Conservation (phyloP, 2,329 filamentous ascomycete genomes). For the Claviceps sp. region DNA sequence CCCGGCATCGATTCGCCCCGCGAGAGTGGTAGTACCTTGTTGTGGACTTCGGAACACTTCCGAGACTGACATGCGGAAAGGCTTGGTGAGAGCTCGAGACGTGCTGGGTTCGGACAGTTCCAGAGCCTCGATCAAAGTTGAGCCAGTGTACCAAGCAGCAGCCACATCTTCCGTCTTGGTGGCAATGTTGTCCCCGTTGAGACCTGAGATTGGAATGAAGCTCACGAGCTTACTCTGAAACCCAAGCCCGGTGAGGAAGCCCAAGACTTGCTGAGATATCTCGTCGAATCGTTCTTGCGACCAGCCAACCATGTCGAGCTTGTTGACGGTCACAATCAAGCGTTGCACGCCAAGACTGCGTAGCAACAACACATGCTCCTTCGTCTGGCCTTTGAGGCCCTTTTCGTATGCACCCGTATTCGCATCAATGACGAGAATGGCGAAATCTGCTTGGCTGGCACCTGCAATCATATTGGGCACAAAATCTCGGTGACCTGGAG, state of each 20-base stretch:
- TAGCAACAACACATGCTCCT: constrained; percentile 81
- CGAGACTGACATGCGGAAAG: constrained; percentile 72
- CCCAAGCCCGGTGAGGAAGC: constrained; percentile 70
- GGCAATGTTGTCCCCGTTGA: constrained; percentile 78
- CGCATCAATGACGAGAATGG: constrained; percentile 85
- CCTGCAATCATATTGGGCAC: constrained; percentile 99
- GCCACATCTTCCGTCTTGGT: constrained; percentile 39
- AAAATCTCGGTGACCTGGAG: constrained; percentile 88
- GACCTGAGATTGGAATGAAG: constrained; percentile 81
- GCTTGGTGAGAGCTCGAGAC: constrained; percentile 55
- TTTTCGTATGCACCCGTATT: constrained; percentile 86
- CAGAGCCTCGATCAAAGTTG: constrained; percentile 69
- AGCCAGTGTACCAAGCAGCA: constrained; percentile 67
- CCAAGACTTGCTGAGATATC: constrained; percentile 69
- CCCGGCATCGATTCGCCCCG: constrained; percentile 75
- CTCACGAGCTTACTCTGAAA: constrained; percentile 71
- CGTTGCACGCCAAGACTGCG: constrained; percentile 82
- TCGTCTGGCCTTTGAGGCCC: constrained; percentile 83
- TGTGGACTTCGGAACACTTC: constrained; percentile 76
- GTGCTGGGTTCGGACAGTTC: constrained; percentile 66
- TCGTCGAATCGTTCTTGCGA: constrained; percentile 70
- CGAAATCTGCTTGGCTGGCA: constrained; percentile 90
- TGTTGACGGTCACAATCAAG: constrained; percentile 86
- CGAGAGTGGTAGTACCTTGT: constrained; percentile 71
- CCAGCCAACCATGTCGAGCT: constrained; percentile 82